Evolutionary conservation across 2,329 filamentous ascomycete species (phyloP).

Genomic region (Fusarium pininemorale): DNA sequence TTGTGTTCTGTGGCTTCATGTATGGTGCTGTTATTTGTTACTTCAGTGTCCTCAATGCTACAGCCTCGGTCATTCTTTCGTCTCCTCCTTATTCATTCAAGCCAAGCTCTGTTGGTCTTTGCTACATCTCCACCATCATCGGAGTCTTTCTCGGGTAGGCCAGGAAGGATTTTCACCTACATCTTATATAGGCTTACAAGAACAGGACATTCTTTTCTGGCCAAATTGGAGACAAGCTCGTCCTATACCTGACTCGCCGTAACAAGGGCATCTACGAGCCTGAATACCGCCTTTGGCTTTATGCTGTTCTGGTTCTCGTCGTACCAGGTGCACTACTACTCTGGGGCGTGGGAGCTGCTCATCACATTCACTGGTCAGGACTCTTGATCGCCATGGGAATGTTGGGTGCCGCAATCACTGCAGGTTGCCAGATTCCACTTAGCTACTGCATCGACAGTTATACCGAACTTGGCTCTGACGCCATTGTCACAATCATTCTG

Average conservation of each 20-base stretch:
- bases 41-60: neutral
- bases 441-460: neutral
- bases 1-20: neutral
- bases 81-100: neutral
- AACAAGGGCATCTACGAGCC: neutral
- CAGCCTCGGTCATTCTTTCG: neutral
- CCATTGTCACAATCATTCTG: neutral
- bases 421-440: neutral
- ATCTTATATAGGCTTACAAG: neutral
- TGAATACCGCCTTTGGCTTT: neutral
- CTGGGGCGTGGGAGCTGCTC: neutral
- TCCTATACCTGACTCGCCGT: neutral
- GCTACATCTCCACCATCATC: neutral
- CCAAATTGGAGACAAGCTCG: neutral
- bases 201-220: neutral
- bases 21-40: neutral
- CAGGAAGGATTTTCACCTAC: rapidly evolving
- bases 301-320: neutral
- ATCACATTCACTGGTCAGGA: neutral
- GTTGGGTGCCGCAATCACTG: neutral
- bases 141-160: neutral
- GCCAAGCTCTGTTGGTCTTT: neutral
- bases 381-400: neutral
- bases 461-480: neutral
- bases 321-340: neutral